Evolutionary conservation across 2,329 filamentous ascomycete genomes (phyloP), one percentile per base, ranked within the genome.

Genomic region (Polytolypa hystricis): DNA sequence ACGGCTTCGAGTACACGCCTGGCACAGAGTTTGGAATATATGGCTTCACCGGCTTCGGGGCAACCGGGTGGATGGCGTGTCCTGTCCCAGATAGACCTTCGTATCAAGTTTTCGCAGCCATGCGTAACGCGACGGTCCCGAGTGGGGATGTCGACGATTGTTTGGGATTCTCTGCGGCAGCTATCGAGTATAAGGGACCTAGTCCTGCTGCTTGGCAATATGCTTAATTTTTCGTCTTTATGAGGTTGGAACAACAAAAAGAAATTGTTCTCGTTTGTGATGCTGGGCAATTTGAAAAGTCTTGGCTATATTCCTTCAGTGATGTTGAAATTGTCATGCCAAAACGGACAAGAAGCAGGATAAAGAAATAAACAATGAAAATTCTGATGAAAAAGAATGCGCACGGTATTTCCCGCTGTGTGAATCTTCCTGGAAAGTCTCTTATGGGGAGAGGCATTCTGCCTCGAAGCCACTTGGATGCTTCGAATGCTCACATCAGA

Each of bases 1-100:
- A 66, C 2, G 67, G 70, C 17, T 77, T 78, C 57, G 51, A 38
- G 12, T 61, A 57, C 47, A 53, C 46, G 33, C 40, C 52, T 26
- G 42, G 51, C 11, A 51, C 47, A 38, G 40, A 50, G 12, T 47
- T 54, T 38, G 52, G 50, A 10, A 15, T 32, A 34, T 58, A 56
- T 41, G 48, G 38, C n/a, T 58, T 56, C 43, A 43, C 38, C 5
- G 54, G 52, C 12, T 58, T 55, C 42, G 59, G 57, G 10, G 52
- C 56, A 5, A 50, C 38, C 2, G 62, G 60, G 12, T 60, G 67
- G 44, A 60, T 67, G 53, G 65, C 62, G 27, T 69, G 65, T 40
- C 64, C 62, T 0, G 50, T 47, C 1, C 36, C 46, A 2, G 41
- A 49, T 46, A 25, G 41, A 37, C 31, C 47, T 43, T 28, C 26